Evolutionary conservation across 306 rosid genomes (phyloP).

Genomic region (Ormosia emarginata): DNA sequence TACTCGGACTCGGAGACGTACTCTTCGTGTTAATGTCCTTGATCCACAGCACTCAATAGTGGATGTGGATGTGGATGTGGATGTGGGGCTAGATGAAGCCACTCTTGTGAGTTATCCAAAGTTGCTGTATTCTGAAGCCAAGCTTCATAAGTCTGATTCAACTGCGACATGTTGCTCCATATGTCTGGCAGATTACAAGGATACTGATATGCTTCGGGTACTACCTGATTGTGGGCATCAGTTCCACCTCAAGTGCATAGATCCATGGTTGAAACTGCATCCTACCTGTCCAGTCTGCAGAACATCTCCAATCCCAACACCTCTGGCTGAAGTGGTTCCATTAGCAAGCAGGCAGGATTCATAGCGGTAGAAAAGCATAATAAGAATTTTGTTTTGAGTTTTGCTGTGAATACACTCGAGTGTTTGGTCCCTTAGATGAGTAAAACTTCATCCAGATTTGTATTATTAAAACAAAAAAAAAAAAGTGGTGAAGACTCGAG

Average conservation of each 20-base stretch:
- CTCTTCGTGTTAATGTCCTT: not conserved
- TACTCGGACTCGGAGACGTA: not conserved
- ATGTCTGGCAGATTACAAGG: constrained; percentile 59
- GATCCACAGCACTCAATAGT: constrained; percentile 19
- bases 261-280: constrained; percentile 61
- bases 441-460: too few species aligned
- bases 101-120: constrained; percentile 45
- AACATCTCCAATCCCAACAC: constrained; percentile 64
- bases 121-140: constrained; percentile 49
- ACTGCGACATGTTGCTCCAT: constrained; percentile 53
- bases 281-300: constrained; percentile 68
- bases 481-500: too few species aligned
- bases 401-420: not conserved
- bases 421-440: too few species aligned
- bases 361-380: not conserved
- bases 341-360: constrained; percentile 41
- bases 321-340: constrained; percentile 60
- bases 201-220: constrained; percentile 37
- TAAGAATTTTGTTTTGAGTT: not conserved
- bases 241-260: constrained; percentile 54
- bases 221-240: constrained; percentile 58
- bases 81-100: constrained; percentile 52
- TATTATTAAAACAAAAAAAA: too few species aligned
- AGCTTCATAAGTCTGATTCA: constrained; percentile 24
- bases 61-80: constrained; percentile 23